phyloP scores from a whole-genome alignment of 2,329 filamentous ascomycete species.

The Pestalotiopsis sp. region DNA sequence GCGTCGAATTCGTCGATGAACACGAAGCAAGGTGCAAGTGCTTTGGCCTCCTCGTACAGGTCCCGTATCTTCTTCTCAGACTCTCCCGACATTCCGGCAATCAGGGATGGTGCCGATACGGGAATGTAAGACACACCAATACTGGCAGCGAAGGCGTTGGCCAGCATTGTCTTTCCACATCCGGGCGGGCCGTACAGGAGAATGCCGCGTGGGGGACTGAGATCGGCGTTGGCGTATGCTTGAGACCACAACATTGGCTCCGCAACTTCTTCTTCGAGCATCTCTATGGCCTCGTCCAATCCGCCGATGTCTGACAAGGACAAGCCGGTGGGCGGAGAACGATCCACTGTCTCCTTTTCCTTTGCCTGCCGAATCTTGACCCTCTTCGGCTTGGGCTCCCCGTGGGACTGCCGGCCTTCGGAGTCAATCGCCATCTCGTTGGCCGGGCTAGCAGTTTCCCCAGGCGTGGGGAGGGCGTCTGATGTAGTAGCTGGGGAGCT shows the following conservation, averaged over 20 bases:
- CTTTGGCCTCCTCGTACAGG: slow-evolving; percentile 85
- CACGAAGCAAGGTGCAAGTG: slow-evolving; percentile 82
- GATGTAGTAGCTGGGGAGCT: slow-evolving; percentile 20
- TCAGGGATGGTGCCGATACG: slow-evolving; percentile 79
- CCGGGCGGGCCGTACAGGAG: slow-evolving; percentile 82
- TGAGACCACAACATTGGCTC: slow-evolving; percentile 68
- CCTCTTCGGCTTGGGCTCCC: slow-evolving; percentile 69
- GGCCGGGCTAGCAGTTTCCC: slow-evolving; percentile 22
- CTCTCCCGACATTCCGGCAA: slow-evolving; percentile 87
- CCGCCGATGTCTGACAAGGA: slow-evolving; percentile 75
- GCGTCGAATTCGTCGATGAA: slow-evolving; percentile 94
- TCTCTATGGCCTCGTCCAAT: slow-evolving; percentile 69
- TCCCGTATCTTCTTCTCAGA: slow-evolving; percentile 86
- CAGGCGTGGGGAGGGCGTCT: slow-evolving; percentile 3
- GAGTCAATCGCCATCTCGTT: slow-evolving; percentile 29
- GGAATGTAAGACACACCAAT: slow-evolving; percentile 78
- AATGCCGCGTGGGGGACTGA: slow-evolving; percentile 74
- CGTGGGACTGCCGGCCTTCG: slow-evolving; percentile 60
- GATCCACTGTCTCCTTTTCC: slow-evolving; percentile 45
- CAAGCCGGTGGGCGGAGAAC: slow-evolving; percentile 67
- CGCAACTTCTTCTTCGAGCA: slow-evolving; percentile 11
- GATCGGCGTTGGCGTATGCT: slow-evolving; percentile 66
- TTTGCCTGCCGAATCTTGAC: slow-evolving; percentile 56
- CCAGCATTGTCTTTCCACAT: slow-evolving; percentile 85
- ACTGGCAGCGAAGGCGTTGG: slow-evolving; percentile 76